Conservation (phyloP, 106 monocot genomes). For the Alisma plantagoaquatica region DNA sequence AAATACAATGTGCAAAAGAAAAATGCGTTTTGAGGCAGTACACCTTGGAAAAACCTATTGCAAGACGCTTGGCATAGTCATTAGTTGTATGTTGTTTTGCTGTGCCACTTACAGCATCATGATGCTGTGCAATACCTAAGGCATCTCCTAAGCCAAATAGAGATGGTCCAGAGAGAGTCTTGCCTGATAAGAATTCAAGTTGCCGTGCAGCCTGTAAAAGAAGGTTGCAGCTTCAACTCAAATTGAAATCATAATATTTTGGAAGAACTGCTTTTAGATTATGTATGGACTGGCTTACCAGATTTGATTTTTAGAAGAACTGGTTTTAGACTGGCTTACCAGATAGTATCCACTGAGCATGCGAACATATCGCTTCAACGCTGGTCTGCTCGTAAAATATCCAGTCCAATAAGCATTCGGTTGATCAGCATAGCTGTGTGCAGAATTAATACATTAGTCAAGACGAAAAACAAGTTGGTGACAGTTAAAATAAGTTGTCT, state of each 20-base stretch:
- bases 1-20: no score
- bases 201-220: slow-evolving; percentile 56
- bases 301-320: no score
- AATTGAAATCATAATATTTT: no score
- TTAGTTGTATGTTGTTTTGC: slow-evolving; percentile 65
- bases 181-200: slow-evolving; percentile 49
- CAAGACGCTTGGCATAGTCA: slow-evolving; percentile 77
- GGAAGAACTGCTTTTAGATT: slow-evolving; percentile 87
- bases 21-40: neutral
- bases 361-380: slow-evolving; percentile 66
- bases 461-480: no score
- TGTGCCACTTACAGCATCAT: slow-evolving; percentile 72
- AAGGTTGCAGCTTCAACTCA: no score
- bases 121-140: slow-evolving; percentile 68
- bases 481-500: no score
- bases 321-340: slow-evolving; percentile 26
- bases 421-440: slow-evolving; percentile 58
- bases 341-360: slow-evolving; percentile 65
- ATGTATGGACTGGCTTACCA: slow-evolving; percentile 79
- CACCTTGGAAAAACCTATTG: slow-evolving; percentile 55
- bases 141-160: slow-evolving; percentile 52
- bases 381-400: slow-evolving; percentile 65
- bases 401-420: slow-evolving; percentile 80
- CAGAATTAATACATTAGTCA: no score
- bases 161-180: slow-evolving; percentile 14